These are phyloP conservation scores for Clonostachys rhizophaga DNA, from an alignment of 2,329 filamentous ascomycete species.

Conservation along the genomic window DNA sequence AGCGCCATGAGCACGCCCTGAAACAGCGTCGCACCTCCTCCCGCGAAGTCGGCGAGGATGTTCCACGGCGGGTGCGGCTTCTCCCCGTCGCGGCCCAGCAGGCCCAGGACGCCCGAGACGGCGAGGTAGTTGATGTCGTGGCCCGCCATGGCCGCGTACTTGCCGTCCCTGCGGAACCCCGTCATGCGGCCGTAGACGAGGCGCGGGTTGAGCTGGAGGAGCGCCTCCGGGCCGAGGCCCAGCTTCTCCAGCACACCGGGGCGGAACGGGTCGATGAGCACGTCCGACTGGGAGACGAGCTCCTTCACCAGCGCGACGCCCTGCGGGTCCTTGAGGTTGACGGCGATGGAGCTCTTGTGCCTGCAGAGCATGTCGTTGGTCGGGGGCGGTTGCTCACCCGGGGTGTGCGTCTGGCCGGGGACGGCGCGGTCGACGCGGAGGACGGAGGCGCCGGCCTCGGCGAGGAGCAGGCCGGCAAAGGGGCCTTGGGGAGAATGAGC, in stretches of 20 bases:
- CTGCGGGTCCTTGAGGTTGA: conserved; percentile 67
- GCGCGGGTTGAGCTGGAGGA: conserved; percentile 65
- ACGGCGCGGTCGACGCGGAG: conserved; percentile 74
- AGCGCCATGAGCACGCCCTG: conserved; percentile 80
- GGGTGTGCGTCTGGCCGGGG: conserved; percentile 31
- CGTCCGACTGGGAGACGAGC: conserved; percentile 67
- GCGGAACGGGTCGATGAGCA: conserved; percentile 90
- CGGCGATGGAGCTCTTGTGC: conserved; percentile 73
- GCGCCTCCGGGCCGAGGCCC: conserved; percentile 66
- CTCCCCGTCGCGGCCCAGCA: conserved; percentile 67
- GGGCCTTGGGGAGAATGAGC: conserved; percentile 52
- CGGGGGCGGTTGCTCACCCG: conserved; percentile 26
- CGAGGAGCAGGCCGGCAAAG: conserved; percentile 82
- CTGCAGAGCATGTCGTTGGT: conserved; percentile 72
- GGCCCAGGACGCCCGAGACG: conserved; percentile 71
- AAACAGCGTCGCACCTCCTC: conserved; percentile 78
- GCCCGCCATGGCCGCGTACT: conserved; percentile 82
- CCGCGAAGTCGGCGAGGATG: conserved; percentile 85
- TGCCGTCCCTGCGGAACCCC: conserved; percentile 82
- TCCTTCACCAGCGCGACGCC: conserved; percentile 64
- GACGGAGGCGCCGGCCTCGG: conserved; percentile 84
- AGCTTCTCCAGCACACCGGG: conserved; percentile 86
- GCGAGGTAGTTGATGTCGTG: conserved; percentile 97
- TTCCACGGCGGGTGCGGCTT: conserved; percentile 79
- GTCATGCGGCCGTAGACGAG: conserved; percentile 84